Base-by-base conservation (phyloP, 805 yeast species). In the Barnettozyma siamensis region DNA sequence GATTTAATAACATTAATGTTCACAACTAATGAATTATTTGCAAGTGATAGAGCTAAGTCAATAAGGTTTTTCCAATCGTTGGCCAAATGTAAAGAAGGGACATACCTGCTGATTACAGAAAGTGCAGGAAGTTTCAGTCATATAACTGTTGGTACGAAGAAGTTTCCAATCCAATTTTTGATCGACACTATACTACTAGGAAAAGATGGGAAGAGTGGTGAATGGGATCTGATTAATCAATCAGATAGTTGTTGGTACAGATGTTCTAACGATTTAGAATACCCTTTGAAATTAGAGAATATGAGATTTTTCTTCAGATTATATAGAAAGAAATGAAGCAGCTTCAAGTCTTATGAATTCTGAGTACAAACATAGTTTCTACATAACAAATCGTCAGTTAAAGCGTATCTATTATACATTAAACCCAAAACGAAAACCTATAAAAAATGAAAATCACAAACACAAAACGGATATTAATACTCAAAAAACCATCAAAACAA, bases 41-140 rank as follows among this genome's bases (percentile, higher is more conserved):
- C 81, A 13, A 87, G 78, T 46, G 75, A 86, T 46, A 77, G 74
- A 51, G 64, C 75, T 0, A 75, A 70, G 33, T 73, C 94, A 5
- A 72, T 86, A 30, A 64, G 70, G 40, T 67, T 83, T 38, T 65
- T 88, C 40, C 78, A 79, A 45, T 55, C 62, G 10, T 59, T 88
- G 43, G 71, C 75, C 40, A 48, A 55, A 5, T 85, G 94, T 59
- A 55, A 61, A 28, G 41, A 59, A 2, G 93, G 89, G 0, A 63
- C 86, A 13, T 59, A 73, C 23, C 60, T 88, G 28, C 65, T 88
- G 34, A 76, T 88, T 19, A 76, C 86, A 2, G 96, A 88, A 54
- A 82, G 93, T 63, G 96, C 96, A 0, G 96, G 96, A 1, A 83
- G 94, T 9, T 88, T 80, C 60, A 85, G 95, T 1, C 81, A 86